These are phyloP conservation scores for Apiospora hydei DNA, from an alignment of 2,329 filamentous ascomycete genomes.

Conservation along the genomic window DNA sequence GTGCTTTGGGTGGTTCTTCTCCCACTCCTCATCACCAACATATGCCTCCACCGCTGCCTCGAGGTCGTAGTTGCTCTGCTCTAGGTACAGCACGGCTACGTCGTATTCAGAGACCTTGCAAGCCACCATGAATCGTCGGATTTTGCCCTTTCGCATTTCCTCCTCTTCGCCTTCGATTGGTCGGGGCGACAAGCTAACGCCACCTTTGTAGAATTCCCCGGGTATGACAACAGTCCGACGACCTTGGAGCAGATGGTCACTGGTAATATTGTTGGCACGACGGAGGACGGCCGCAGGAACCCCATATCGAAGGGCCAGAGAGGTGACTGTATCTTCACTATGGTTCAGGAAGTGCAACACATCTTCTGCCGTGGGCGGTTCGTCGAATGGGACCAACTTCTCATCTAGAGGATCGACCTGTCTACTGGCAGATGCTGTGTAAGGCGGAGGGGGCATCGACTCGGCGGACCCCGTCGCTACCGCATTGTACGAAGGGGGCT, in stretches of 20 bases:
- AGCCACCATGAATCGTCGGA: conserved; percentile 79
- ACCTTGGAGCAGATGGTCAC: conserved; percentile 74
- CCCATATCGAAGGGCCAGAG: conserved; percentile 74
- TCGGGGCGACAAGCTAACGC: conserved; percentile 71
- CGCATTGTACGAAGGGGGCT: conserved; percentile 71
- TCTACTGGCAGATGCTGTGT: conserved; percentile 39
- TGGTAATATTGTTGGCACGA: conserved; percentile 72
- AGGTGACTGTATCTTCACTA: conserved; percentile 69
- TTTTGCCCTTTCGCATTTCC: conserved; percentile 71
- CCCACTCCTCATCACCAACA: conserved; percentile 78
- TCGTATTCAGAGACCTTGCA: conserved; percentile 82
- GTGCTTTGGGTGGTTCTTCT: conserved; percentile 65
- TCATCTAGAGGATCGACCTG: conserved; percentile 33
- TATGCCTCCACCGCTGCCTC: conserved; percentile 69
- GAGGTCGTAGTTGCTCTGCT: conserved; percentile 73
- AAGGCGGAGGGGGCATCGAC: conserved; percentile 49
- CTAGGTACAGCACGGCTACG: conserved; percentile 76
- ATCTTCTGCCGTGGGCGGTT: conserved; percentile 59
- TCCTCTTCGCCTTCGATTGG: conserved; percentile 80
- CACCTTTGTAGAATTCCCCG: conserved; percentile 71
- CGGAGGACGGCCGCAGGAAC: conserved; percentile 71
- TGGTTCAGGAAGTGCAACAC: conserved; percentile 79
- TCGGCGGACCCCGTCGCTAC: conserved; percentile 40
- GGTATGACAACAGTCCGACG: conserved; percentile 77
- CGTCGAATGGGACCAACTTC: conserved; percentile 39